phyloP scores from a whole-genome alignment of 1,139 yeast species.

The Suhomyces panamericanus region DNA sequence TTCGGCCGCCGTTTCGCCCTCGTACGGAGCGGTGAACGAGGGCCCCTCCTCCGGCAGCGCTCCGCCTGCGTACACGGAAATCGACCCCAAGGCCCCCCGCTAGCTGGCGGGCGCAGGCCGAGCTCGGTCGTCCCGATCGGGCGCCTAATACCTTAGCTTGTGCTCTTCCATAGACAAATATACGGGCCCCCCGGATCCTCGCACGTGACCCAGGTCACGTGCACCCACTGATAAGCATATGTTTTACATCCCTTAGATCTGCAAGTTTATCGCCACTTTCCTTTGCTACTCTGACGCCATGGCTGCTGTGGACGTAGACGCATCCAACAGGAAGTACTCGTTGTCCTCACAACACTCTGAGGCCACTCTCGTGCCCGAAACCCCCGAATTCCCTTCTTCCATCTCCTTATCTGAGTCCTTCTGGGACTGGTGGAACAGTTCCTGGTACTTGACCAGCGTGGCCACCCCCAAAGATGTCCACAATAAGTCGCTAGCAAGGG shows the following conservation, averaged over 20 bases:
- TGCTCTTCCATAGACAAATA: neutral
- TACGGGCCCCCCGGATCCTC: neutral
- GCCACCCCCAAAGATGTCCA: conserved; percentile 11
- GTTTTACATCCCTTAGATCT: neutral
- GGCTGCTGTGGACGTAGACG: conserved; percentile 16
- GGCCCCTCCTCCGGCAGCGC: conserved; percentile 17
- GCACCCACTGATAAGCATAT: neutral
- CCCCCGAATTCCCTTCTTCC: conserved; percentile 17
- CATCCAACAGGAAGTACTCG: conserved; percentile 4
- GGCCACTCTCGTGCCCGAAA: neutral
- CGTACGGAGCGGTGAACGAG: conserved; percentile 31
- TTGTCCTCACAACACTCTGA: neutral
- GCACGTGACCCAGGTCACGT: neutral
- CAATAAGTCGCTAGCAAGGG: conserved; percentile 16
- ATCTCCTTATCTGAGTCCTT: conserved; percentile 32
- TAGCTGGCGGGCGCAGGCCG: neutral
- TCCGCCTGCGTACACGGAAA: conserved; percentile 43
- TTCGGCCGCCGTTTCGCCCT: conserved; percentile 15
- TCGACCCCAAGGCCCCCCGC: conserved; percentile 19
- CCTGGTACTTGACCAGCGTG: conserved; percentile 28
- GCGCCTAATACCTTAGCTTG: neutral
- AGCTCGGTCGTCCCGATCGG: neutral
- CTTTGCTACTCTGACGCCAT: conserved; percentile 14
- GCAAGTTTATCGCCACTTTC: neutral
- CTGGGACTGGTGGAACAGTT: conserved; percentile 43